These are phyloP conservation scores for Candida succiphila DNA, from an alignment of 805 yeast genomes.

Conservation along the genomic window DNA sequence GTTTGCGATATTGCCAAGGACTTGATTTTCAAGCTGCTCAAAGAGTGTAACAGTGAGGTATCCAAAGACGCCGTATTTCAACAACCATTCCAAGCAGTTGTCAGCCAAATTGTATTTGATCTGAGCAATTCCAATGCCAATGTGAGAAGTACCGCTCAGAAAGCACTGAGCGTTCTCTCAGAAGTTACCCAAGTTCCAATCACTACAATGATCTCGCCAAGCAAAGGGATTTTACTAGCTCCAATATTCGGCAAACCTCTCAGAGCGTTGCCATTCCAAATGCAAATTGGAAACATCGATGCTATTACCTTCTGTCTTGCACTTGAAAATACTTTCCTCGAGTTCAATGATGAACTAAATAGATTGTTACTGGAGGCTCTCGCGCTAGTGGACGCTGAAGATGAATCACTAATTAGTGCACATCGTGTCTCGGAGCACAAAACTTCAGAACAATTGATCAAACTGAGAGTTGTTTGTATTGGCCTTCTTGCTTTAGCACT, in stretches of 20 bases:
- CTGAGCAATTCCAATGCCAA: slow-evolving; percentile 78
- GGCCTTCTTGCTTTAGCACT: slow-evolving; percentile 72
- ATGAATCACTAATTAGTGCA: slow-evolving; percentile 84
- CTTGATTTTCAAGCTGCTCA: slow-evolving; percentile 53
- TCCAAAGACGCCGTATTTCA: slow-evolving; percentile 54
- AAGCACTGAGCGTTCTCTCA: slow-evolving; percentile 56
- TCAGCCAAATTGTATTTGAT: slow-evolving; percentile 88
- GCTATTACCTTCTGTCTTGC: slow-evolving; percentile 90
- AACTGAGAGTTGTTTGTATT: slow-evolving; percentile 84
- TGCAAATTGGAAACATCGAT: slow-evolving; percentile 98
- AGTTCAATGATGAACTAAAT: slow-evolving; percentile 81
- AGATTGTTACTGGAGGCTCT: slow-evolving; percentile 82
- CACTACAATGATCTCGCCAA: slow-evolving; percentile 69
- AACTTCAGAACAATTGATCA: slow-evolving; percentile 81
- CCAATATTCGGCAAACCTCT: slow-evolving; percentile 97
- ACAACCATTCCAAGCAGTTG: slow-evolving; percentile 69
- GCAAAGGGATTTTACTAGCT: slow-evolving; percentile 71
- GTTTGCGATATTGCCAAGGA: slow-evolving; percentile 66
- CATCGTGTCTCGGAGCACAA: slow-evolving; percentile 79
- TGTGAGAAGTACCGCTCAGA: slow-evolving; percentile 76
- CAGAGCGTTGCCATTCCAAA: slow-evolving; percentile 93
- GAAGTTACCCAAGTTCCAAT: slow-evolving; percentile 62
- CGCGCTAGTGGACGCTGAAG: slow-evolving; percentile 95
- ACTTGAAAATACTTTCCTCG: slow-evolving; percentile 69
- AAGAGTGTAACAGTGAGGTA: slow-evolving; percentile 53